phyloP scores from a whole-genome alignment of 345 rosid species.

The Salix arbutifolia region DNA sequence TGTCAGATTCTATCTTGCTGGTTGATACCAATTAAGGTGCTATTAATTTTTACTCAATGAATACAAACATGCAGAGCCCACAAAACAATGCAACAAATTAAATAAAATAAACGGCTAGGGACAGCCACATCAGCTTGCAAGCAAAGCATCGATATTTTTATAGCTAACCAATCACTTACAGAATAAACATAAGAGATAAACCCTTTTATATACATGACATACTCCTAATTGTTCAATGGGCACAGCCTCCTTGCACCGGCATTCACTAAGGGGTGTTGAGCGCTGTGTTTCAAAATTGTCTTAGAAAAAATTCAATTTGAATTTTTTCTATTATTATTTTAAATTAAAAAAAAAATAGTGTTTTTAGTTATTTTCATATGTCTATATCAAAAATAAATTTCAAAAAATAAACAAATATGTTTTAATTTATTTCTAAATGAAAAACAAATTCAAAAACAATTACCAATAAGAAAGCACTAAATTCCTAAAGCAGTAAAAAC shows the following conservation, averaged over 20 bases:
- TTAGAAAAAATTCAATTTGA: too few relatives aligned
- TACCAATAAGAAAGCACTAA: neutral
- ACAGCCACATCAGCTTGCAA: neutral
- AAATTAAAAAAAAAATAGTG: too few relatives aligned
- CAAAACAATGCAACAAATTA: neutral
- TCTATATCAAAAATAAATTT: too few relatives aligned
- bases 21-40: neutral
- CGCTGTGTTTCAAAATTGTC: too few relatives aligned
- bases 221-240: neutral
- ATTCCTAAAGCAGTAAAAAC: too few relatives aligned
- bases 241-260: neutral
- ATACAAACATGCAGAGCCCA: neutral
- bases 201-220: too few relatives aligned
- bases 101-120: neutral
- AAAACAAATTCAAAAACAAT: too few relatives aligned
- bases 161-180: neutral
- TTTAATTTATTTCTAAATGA: too few relatives aligned
- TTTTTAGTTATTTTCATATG: too few relatives aligned
- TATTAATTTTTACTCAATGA: neutral
- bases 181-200: neutral
- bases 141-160: neutral
- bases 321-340: too few relatives aligned
- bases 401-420: too few relatives aligned
- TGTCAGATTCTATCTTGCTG: constrained; percentile 4
- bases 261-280: neutral